phyloP scores from a whole-genome alignment of 1,284 basidiomycete species.

The Sphagnurus paluster region DNA sequence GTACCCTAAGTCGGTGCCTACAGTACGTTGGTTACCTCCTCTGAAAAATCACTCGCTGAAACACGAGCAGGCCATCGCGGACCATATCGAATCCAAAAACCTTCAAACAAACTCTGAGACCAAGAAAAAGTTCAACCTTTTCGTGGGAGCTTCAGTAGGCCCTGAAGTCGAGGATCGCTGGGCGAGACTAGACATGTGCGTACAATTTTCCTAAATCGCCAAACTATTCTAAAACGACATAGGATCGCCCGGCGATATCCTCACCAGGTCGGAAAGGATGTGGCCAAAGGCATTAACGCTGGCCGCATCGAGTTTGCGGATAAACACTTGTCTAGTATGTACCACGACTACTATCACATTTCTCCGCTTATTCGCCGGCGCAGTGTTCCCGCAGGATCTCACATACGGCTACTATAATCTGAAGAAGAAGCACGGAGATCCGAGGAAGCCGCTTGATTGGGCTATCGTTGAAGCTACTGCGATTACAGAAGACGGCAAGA shows the following conservation, averaged over 20 bases:
- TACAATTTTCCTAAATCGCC: not conserved
- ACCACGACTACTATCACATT: not conserved
- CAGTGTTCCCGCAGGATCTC: conserved; percentile 51
- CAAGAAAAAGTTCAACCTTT: conserved; percentile 51
- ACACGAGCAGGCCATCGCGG: conserved; percentile 49
- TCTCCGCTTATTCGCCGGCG: not conserved
- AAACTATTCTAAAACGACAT: not conserved
- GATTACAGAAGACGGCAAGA: conserved; percentile 49
- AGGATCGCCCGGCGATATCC: conserved; percentile 50
- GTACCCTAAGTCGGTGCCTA: conserved; percentile 48
- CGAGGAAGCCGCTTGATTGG: conserved; percentile 47
- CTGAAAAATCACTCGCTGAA: not conserved
- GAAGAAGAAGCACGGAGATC: conserved; percentile 42
- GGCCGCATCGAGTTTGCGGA: conserved; percentile 47
- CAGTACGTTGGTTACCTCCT: conserved; percentile 27
- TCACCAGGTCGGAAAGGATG: conserved; percentile 53
- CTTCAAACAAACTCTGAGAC: conserved; percentile 43
- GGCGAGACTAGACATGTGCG: conserved; percentile 45
- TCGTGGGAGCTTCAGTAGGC: conserved; percentile 50
- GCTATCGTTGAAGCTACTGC: conserved; percentile 55
- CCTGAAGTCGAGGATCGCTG: conserved; percentile 50
- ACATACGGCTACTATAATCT: conserved; percentile 50
- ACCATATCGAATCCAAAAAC: conserved; percentile 45
- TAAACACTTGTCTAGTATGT: conserved; percentile 45
- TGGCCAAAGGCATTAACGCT: conserved; percentile 50